Conservation (phyloP, 2,329 filamentous ascomycete genomes). For the Talaromyces sp. region DNA sequence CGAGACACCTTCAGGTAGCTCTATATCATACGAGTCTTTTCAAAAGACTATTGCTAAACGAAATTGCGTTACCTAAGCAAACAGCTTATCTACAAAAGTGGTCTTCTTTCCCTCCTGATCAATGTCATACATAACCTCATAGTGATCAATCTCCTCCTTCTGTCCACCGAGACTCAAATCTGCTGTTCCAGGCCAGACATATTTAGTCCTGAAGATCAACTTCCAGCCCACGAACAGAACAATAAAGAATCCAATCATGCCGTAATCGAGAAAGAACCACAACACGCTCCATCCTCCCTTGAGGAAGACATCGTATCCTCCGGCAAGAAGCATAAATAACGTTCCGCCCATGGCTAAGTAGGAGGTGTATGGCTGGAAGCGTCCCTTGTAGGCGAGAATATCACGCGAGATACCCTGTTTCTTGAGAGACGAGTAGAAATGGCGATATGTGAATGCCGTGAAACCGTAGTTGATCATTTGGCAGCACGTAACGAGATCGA, state of each 20-base stretch:
- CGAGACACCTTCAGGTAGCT: no score
- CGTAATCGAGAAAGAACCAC: conserved; percentile 70
- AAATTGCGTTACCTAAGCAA: not conserved
- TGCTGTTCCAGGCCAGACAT: conserved; percentile 52
- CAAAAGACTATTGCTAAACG: not conserved
- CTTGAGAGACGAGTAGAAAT: conserved; percentile 58
- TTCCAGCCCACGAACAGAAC: conserved; percentile 65
- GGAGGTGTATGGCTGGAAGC: conserved; percentile 67
- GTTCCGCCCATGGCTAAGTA: conserved; percentile 65
- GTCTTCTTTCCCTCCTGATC: conserved; percentile 4
- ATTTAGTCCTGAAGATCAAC: conserved; percentile 58
- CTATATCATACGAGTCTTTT: not conserved
- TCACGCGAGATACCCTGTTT: conserved; percentile 56
- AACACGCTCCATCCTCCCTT: conserved; percentile 62
- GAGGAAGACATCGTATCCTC: conserved; percentile 72
- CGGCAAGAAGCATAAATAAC: conserved; percentile 68
- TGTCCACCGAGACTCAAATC: conserved; percentile 46
- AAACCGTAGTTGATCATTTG: conserved; percentile 65
- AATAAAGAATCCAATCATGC: conserved; percentile 70
- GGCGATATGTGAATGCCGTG: conserved; percentile 59
- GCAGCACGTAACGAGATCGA: conserved; percentile 48
- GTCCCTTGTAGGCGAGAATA: conserved; percentile 60
- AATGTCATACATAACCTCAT: conserved; percentile 20
- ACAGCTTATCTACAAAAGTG: not conserved
- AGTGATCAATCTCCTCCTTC: conserved; percentile 29